Percentiles rank a stretch among this genome's conserved stretches.
Conservation (phyloP, 306 rosid species). For the Cajanus cajan region DNA sequence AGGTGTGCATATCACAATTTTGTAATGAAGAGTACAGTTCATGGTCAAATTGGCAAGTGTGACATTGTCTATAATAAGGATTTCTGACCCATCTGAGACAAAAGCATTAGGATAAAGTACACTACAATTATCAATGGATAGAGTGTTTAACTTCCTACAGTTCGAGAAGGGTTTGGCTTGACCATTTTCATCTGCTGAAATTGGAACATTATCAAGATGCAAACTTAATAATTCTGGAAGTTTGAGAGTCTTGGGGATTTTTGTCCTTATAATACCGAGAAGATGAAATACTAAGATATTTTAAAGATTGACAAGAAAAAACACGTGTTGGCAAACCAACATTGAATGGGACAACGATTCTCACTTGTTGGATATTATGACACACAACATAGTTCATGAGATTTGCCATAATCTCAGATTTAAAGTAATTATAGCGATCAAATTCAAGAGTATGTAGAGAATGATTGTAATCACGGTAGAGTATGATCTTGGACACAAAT, state of each 20-base stretch:
- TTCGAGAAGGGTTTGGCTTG: slow-evolving; percentile 24
- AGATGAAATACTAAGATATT: background rate
- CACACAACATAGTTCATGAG: slow-evolving; percentile 12
- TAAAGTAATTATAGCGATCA: background rate
- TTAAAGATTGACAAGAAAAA: slow-evolving; percentile 17
- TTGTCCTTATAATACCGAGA: slow-evolving; percentile 4
- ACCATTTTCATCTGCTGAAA: background rate
- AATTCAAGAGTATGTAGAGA: slow-evolving; percentile 8
- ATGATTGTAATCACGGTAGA: background rate
- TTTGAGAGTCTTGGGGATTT: background rate
- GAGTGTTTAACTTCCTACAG: background rate
- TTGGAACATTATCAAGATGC: background rate
- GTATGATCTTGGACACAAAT: background rate
- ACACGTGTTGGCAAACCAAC: background rate
- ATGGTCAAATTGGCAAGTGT: slow-evolving; percentile 7
- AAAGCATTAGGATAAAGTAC: background rate
- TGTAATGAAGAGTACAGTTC: background rate
- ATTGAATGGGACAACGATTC: slow-evolving; percentile 8
- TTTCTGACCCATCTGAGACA: background rate
- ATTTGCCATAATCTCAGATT: background rate
- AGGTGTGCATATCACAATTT: background rate
- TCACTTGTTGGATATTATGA: background rate
- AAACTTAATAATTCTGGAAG: slow-evolving; percentile 1
- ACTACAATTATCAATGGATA: background rate
- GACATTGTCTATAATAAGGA: slow-evolving; percentile 1